These are phyloP conservation scores for Chrysoporthe austroafricana DNA, from an alignment of 2,329 filamentous ascomycete genomes.

Conservation along the genomic window DNA sequence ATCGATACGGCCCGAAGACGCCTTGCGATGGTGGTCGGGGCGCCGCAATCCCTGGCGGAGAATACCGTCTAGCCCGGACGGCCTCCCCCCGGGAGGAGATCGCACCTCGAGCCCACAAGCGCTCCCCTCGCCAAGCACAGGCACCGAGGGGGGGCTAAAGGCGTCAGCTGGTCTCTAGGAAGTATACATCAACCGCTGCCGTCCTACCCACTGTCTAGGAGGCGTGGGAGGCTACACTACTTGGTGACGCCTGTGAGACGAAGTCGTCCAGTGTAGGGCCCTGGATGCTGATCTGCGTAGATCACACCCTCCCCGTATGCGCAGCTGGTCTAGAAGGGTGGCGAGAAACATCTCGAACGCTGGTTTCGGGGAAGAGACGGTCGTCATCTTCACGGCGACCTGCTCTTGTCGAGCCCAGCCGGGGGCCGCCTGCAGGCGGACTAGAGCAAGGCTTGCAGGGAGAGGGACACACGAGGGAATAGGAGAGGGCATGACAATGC, in stretches of 20 bases:
- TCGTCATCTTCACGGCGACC: background rate
- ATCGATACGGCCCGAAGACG: constrained; percentile 3
- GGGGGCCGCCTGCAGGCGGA: background rate
- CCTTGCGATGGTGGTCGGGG: constrained; percentile 1
- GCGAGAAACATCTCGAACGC: constrained; percentile 3
- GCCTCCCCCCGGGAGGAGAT: background rate
- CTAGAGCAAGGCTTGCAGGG: background rate
- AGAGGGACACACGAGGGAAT: background rate
- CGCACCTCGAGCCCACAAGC: background rate
- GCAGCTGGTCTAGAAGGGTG: constrained; percentile 1
- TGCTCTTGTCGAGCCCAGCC: background rate
- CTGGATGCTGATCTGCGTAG: background rate
- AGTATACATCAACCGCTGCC: background rate
- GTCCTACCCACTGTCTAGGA: constrained; percentile 11
- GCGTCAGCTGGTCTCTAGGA: constrained; percentile 17
- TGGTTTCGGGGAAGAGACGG: background rate
- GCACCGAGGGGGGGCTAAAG: background rate
- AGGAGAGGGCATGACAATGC: background rate
- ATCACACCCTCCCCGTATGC: background rate
- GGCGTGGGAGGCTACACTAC: background rate
- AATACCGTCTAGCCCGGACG: background rate
- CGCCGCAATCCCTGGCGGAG: background rate
- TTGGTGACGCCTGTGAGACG: background rate
- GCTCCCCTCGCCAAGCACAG: constrained; percentile 3
- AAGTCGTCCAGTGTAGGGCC: background rate